Evolutionary conservation across 2,329 filamentous ascomycete species (phyloP).

Genomic region (Pyricularia sp.): DNA sequence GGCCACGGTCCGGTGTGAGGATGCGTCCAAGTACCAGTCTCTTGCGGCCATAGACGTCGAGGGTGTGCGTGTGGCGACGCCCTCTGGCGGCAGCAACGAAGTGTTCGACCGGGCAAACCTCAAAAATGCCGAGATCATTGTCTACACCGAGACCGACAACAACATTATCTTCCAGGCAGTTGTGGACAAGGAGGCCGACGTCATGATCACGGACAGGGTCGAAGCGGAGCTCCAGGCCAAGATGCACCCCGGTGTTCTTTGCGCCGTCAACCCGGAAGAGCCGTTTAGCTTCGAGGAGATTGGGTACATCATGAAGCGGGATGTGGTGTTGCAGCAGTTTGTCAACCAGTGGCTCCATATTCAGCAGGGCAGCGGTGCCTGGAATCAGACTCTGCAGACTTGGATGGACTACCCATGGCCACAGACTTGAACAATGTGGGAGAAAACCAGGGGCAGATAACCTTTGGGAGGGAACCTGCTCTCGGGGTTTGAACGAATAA

Average conservation of each 20-base stretch:
- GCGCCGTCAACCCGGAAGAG: slow-evolving; percentile 1
- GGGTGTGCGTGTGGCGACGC: slow-evolving; percentile 2
- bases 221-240: slow-evolving; percentile 22
- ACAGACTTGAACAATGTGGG: background rate
- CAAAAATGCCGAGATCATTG: background rate
- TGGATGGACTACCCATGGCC: slow-evolving; percentile 3
- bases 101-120: slow-evolving; percentile 1
- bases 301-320: slow-evolving; percentile 1
- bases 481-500: background rate
- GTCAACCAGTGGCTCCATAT: slow-evolving; percentile 3
- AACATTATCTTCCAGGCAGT: slow-evolving; percentile 4
- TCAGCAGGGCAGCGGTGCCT: slow-evolving; percentile 1
- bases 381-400: background rate
- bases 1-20: slow-evolving; percentile 1
- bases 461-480: background rate
- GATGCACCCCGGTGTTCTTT: slow-evolving; percentile 4
- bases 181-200: background rate
- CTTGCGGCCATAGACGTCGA: slow-evolving; percentile 1
- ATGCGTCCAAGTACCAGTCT: background rate
- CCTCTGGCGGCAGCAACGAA: slow-evolving; percentile 2
- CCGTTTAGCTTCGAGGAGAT: slow-evolving; percentile 4
- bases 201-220: slow-evolving; percentile 8
- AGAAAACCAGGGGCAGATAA: background rate
- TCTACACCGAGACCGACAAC: slow-evolving; percentile 2
- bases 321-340: slow-evolving; percentile 1